Evolutionary conservation across 352 stramenopile species (phyloP), one percentile per base, ranked within the genome.

Genomic region (Aphanomyces euteiches): DNA sequence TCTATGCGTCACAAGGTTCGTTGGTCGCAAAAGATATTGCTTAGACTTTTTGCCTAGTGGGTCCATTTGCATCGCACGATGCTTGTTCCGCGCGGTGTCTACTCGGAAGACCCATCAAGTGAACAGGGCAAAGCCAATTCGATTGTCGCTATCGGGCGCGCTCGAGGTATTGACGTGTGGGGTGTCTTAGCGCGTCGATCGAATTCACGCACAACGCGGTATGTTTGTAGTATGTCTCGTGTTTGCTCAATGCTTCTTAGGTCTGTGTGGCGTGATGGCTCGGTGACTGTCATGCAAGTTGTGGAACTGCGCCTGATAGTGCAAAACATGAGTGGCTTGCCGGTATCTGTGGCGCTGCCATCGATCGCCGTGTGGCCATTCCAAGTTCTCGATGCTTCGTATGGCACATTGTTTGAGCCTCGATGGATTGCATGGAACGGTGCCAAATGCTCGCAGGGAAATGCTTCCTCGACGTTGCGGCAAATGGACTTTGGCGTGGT

Each of bases 401-500:
- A 70, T 48, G 64, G 64, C 48, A 61, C 7, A 7, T 38, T 54
- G 15, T 70, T 70, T 61, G n/a, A 37, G 54, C 64, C 64, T 4
- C 64, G 64, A 17, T 70, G 64, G 64, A 70, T 70, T 40, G 64
- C 64, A 10, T 17, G 28, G n/a, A 70, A 70, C 21, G 64, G 64
- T n/a, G 54, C 36, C 1, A 61, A 70, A 41, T 39, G 10, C 45
- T 19, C n/a, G 34, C 37, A 47, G 6, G 36, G 3, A 13, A 36
- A 60, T n/a, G 15, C 28, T 28, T 21, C 21, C 12, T 8, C 60
- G 1, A 5, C 60, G 10, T 36, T 70, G 12, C 10, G 60, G 13
- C 64, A 70, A 43, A 43, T 70, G 64, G 64, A 70, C 64, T 59
- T 70, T 43, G 64, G 64, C 54, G 64, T 70, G 19, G 7, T 70